Conservation (phyloP, 2,329 filamentous ascomycete genomes). For the Sphaerulina vaccinii region DNA sequence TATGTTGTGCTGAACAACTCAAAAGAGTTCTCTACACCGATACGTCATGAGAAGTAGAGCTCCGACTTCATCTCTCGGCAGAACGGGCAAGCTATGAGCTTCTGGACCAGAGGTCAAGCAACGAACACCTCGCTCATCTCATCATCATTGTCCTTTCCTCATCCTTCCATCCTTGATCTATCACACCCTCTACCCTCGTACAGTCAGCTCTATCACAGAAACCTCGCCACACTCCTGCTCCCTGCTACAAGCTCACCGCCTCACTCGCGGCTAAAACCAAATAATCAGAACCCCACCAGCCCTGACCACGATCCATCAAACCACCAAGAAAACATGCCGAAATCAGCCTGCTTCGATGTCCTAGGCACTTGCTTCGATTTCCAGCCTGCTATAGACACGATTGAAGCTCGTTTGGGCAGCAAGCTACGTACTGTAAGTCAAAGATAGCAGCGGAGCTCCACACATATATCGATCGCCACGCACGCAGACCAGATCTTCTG, state of each 20-base stretch:
- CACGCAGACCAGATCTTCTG: too few species aligned
- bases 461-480: too few species aligned
- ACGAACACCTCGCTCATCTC: not conserved
- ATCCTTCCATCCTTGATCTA: too few species aligned
- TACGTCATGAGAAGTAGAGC: conserved; percentile 10
- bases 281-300: not conserved
- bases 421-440: conserved; percentile 21
- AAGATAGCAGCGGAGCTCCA: too few species aligned
- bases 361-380: conserved; percentile 36
- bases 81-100: not conserved
- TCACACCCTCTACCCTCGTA: too few species aligned
- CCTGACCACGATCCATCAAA: not conserved
- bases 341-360: conserved; percentile 35
- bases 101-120: too few species aligned
- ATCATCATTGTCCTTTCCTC: too few species aligned
- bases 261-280: too few species aligned
- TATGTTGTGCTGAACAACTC: not conserved
- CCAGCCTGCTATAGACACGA: conserved; percentile 27
- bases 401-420: conserved; percentile 25
- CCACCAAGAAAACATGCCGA: conserved; percentile 16
- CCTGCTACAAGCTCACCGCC: too few species aligned
- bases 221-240: too few species aligned
- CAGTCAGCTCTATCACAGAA: too few species aligned
- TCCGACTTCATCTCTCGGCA: conserved; percentile 1
- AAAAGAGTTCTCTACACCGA: not conserved